phyloP scores from a whole-genome alignment of 805 yeast species.

The Yarrowia osloensis region DNA sequence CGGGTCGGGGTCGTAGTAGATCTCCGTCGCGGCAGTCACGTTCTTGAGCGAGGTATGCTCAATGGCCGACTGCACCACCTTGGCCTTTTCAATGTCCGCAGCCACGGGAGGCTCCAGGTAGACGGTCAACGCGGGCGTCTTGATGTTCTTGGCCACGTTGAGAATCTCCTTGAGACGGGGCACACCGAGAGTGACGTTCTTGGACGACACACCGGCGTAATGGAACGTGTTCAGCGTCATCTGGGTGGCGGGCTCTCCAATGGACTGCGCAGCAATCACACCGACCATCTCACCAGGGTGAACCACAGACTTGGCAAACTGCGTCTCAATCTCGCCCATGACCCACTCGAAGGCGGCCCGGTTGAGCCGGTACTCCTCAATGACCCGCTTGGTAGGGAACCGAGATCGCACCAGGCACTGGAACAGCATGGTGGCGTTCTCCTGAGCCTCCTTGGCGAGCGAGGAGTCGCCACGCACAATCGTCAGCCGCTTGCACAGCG shows the following conservation, averaged over 20 bases:
- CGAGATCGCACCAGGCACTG: slow-evolving; percentile 92
- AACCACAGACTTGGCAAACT: slow-evolving; percentile 86
- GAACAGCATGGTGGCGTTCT: slow-evolving; percentile 85
- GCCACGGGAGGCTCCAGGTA: slow-evolving; percentile 80
- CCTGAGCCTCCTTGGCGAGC: slow-evolving; percentile 81
- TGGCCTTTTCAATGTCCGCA: slow-evolving; percentile 88
- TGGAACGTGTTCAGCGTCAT: slow-evolving; percentile 97
- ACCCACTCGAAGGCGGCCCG: slow-evolving; percentile 94
- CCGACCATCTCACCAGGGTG: slow-evolving; percentile 99
- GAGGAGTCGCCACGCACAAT: slow-evolving; percentile 83
- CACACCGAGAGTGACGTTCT: slow-evolving; percentile 98
- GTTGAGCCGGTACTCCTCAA: slow-evolving; percentile 85
- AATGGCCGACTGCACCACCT: slow-evolving; percentile 92
- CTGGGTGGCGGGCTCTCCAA: slow-evolving; percentile 99
- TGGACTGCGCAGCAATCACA: slow-evolving; percentile 94
- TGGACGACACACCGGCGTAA: slow-evolving; percentile 99
- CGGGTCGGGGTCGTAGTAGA: slow-evolving; percentile 97
- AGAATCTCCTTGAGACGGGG: slow-evolving; percentile 99
- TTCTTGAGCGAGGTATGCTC: slow-evolving; percentile 94
- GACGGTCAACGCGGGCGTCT: slow-evolving; percentile 99
- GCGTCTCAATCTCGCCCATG: slow-evolving; percentile 88
- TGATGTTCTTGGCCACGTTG: slow-evolving; percentile 96
- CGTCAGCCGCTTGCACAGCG: slow-evolving; percentile 62
- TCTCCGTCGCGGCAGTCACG: slow-evolving; percentile 96
- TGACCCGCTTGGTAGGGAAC: slow-evolving; percentile 83